Base-by-base conservation (phyloP, 768 basidiomycete genomes). In the Coprinopsis strossmayeri region DNA sequence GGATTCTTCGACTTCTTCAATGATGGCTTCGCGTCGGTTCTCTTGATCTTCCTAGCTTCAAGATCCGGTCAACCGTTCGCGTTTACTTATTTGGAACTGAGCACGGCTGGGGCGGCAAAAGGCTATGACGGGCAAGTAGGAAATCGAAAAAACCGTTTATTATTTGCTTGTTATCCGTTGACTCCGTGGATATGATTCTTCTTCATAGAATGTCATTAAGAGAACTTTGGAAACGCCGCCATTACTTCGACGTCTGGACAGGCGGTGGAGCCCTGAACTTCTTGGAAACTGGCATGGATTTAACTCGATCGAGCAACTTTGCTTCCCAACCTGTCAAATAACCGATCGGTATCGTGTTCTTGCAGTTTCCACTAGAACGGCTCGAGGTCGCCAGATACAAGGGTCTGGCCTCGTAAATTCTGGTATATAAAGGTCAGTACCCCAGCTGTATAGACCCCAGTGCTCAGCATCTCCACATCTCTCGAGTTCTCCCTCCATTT, bases 401-500 rank as follows among this genome's bases (percentile, higher is more conserved):
- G 30, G 30, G 9, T 15, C 15, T 7, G 30, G 9, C 30, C 30
- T 15, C 30, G 30, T 32, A 7, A 7, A 32, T 7, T 7, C 30
- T 15, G 9, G 9, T 32, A 32, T 32, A 32, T 7, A 32, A 32
- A 7, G 30, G 7, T 15, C 15, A 7, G 7, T 32, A 32, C 7
- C 7, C 15, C 30, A 7, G 30, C 5, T 38, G 17, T 18, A 10
- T 25, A 42, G 40, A 5, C 35, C 17, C 35, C 35, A 38, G 35
- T 21, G 5, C 40, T 25, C 10, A 4, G 5, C 40, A 25, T 26
- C 5, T 45, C 30, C 27, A 11, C 44, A n/a, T 13, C 24, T 27
- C 13, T 49, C 52, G 54, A 30, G 15, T 27, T 41, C 53, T 55
- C 55, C 39, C 51, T 45, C 28, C 46, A 24, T 40, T 40, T 18